Percentiles rank a stretch among this genome's conserved stretches.
phyloP scores from a whole-genome alignment of 257 asterid genomes.

The Plantago major region DNA sequence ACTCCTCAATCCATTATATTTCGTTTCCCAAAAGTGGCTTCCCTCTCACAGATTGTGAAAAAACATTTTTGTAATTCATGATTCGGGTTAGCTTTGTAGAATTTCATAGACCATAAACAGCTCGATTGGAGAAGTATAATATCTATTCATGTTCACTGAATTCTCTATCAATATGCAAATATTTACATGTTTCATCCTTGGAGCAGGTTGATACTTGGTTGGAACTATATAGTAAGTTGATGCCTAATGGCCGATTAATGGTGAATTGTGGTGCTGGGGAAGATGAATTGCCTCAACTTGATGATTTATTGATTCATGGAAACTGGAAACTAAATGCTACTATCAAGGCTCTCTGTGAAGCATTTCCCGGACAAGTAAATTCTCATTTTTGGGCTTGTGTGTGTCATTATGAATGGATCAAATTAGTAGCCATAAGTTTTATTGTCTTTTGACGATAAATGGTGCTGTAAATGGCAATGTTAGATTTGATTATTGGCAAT shows the following conservation, averaged over 20 bases:
- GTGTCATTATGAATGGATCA: not conserved
- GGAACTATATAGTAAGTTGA: conserved; percentile 42
- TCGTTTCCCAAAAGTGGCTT: too few relatives aligned
- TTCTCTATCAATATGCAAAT: too few relatives aligned
- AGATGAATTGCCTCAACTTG: conserved; percentile 18
- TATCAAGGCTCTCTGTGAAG: conserved; percentile 53
- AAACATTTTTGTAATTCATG: too few relatives aligned
- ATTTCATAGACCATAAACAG: too few relatives aligned
- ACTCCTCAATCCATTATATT: too few relatives aligned
- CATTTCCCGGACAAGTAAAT: conserved; percentile 68
- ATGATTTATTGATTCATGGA: conserved; percentile 21
- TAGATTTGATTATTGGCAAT: not conserved
- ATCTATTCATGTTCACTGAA: too few relatives aligned
- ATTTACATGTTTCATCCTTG: conserved; percentile 12
- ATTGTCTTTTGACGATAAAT: not conserved
- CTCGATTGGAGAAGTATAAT: too few relatives aligned
- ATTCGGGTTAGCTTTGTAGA: too few relatives aligned
- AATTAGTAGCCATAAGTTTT: not conserved
- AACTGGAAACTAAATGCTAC: conserved; percentile 49
- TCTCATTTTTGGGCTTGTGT: not conserved
- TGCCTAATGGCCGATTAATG: conserved; percentile 81
- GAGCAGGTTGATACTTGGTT: conserved; percentile 63
- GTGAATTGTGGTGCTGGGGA: conserved; percentile 70
- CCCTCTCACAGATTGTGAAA: too few relatives aligned
- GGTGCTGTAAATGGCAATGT: not conserved